phyloP scores from a whole-genome alignment of 495 filamentous ascomycete species.

The Daldinia vernicosa region DNA sequence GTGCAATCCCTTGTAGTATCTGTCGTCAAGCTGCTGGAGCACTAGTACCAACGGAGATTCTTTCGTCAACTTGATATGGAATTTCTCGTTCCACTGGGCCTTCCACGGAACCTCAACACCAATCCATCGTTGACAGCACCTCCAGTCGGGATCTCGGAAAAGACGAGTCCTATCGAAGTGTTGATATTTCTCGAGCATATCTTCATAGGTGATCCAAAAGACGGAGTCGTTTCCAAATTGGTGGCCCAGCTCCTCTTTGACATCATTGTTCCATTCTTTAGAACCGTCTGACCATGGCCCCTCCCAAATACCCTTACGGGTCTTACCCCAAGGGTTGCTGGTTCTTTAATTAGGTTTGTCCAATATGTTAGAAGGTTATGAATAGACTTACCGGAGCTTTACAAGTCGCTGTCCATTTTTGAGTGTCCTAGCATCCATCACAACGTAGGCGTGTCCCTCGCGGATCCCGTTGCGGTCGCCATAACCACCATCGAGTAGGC shows the following conservation, averaged over 20 bases:
- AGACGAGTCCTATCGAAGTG: constrained; percentile 90
- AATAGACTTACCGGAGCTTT: constrained; percentile 53
- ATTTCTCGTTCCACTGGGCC: constrained; percentile 87
- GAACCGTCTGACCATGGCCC: constrained; percentile 90
- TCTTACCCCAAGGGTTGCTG: constrained; percentile 84
- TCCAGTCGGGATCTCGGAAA: constrained; percentile 81
- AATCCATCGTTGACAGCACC: constrained; percentile 87
- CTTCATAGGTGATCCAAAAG: constrained; percentile 77
- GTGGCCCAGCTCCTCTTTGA: constrained; percentile 82
- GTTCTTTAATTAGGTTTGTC: constrained; percentile 12
- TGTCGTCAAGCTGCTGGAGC: constrained; percentile 85
- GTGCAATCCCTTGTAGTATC: constrained; percentile 84
- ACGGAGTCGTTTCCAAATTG: constrained; percentile 90
- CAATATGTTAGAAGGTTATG: not conserved
- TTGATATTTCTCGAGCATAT: constrained; percentile 85
- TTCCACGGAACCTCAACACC: constrained; percentile 88
- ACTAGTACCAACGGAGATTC: constrained; percentile 79
- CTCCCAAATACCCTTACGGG: constrained; percentile 76
- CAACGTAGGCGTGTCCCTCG: constrained; percentile 86
- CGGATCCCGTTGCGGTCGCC: constrained; percentile 77
- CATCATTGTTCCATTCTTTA: constrained; percentile 93
- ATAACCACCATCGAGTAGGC: constrained; percentile 69
- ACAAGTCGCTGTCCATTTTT: constrained; percentile 58
- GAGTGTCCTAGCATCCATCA: constrained; percentile 77
- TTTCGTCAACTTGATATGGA: constrained; percentile 76